These are phyloP conservation scores for Ophiocordyceps camponoti-leonardi DNA, from an alignment of 2,329 filamentous ascomycete species.

Conservation along the genomic window DNA sequence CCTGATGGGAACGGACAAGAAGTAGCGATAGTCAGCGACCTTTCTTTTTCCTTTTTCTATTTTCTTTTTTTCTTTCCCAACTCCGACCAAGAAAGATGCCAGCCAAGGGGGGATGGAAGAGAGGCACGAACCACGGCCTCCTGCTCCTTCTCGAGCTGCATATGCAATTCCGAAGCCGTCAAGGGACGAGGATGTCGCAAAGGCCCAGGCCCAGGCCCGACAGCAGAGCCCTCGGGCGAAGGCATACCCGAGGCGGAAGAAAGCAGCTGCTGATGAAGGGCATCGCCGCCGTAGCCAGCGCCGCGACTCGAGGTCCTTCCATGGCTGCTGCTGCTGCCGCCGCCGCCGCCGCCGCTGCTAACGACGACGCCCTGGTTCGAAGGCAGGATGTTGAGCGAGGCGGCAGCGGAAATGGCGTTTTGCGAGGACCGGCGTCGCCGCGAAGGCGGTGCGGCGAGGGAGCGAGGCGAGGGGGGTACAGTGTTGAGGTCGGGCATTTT, in stretches of 20 bases:
- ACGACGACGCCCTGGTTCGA: slow-evolving; percentile 34
- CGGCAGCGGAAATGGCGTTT: slow-evolving; percentile 20
- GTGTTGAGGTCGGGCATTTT: slow-evolving; percentile 39
- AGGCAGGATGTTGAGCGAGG: slow-evolving; percentile 37
- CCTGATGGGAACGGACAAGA: slow-evolving; percentile 30
- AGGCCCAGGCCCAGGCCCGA: slow-evolving; percentile 48
- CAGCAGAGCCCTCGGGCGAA: slow-evolving; percentile 20
- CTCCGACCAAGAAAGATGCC: neutral
- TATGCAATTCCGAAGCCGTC: slow-evolving; percentile 76
- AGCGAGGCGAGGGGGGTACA: slow-evolving; percentile 31
- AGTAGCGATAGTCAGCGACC: too few relatives aligned
- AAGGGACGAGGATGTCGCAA: slow-evolving; percentile 74
- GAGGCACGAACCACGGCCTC: slow-evolving; percentile 59
- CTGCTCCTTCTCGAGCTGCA: slow-evolving; percentile 85
- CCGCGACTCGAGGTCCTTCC: slow-evolving; percentile 3
- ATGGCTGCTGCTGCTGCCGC: slow-evolving; percentile 8
- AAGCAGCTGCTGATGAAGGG: slow-evolving; percentile 7
- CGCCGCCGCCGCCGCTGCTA: too few relatives aligned
- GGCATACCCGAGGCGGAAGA: slow-evolving; percentile 10
- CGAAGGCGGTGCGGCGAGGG: slow-evolving; percentile 16
- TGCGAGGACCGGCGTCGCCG: slow-evolving; percentile 23
- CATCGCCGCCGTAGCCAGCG: slow-evolving; percentile 6
- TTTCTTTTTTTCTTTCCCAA: too few relatives aligned
- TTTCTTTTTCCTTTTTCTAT: too few relatives aligned
- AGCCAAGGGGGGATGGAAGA: too few relatives aligned